These are phyloP conservation scores for Lichtheimia ramosa DNA, from an alignment of 371 early-diverging fungal genomes.

Conservation along the genomic window DNA sequence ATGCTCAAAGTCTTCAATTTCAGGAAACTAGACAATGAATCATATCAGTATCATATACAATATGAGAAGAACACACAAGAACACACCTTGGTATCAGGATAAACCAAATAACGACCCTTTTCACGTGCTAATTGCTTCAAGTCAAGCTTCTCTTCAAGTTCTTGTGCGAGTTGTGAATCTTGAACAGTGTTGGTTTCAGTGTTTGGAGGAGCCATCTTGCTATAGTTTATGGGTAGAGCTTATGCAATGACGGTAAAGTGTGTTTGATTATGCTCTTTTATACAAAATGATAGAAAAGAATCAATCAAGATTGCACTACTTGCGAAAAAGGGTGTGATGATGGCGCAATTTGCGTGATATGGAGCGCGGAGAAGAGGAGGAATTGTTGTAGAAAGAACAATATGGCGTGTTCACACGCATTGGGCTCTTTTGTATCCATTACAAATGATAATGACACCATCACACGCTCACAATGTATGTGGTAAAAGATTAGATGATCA, in stretches of 20 bases:
- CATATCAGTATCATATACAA: not conserved
- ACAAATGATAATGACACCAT: too few relatives aligned
- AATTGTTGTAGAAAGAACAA: not conserved
- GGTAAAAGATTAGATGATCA: not conserved
- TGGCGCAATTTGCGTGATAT: constrained; percentile 12
- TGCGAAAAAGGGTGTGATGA: constrained; percentile 1
- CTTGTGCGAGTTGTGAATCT: constrained; percentile 26
- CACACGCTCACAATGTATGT: not conserved
- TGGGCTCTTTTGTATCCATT: too few relatives aligned
- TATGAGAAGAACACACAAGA: not conserved
- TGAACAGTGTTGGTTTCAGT: constrained; percentile 21
- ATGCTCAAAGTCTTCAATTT: constrained; percentile 32
- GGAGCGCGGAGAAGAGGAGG: not conserved
- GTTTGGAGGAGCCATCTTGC: constrained; percentile 17
- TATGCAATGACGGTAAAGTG: not conserved
- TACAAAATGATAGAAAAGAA: not conserved
- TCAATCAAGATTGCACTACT: not conserved
- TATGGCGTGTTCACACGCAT: too few relatives aligned
- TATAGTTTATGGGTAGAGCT: not conserved
- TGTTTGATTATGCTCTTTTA: not conserved
- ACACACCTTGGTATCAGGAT: constrained; percentile 34
- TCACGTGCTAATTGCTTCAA: constrained; percentile 36
- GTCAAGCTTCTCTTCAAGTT: constrained; percentile 32
- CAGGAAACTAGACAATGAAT: constrained; percentile 26
- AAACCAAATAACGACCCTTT: constrained; percentile 39